Conservation (phyloP, 148 eudicot species). For the Drosera capensis region DNA sequence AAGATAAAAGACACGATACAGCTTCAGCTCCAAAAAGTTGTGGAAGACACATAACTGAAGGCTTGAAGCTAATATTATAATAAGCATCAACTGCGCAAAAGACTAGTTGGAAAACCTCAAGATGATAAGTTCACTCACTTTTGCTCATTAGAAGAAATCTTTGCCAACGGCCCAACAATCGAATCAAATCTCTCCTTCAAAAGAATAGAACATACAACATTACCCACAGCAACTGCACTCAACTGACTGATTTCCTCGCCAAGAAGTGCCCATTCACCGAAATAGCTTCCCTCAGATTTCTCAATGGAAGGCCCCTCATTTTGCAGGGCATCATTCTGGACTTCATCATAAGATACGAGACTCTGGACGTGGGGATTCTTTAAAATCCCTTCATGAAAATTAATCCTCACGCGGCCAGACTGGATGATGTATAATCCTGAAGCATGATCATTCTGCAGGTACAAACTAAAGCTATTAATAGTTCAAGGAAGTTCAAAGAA, state of each 20-base stretch:
- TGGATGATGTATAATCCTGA: conserved; percentile 65
- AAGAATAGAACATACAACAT: conserved; percentile 65
- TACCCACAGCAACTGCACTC: conserved; percentile 58
- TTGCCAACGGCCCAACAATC: conserved; percentile 69
- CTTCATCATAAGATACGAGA: conserved; percentile 35
- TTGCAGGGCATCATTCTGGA: conserved; percentile 18
- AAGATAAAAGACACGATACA: neutral
- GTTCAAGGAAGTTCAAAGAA: conserved; percentile 2
- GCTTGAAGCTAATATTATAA: too few species aligned
- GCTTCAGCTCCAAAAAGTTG: neutral
- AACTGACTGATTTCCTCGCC: conserved; percentile 50
- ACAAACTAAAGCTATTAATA: neutral
- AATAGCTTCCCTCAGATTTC: conserved; percentile 81
- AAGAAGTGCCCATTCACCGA: conserved; percentile 88
- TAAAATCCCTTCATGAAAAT: conserved; percentile 39
- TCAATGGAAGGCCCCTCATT: conserved; percentile 30
- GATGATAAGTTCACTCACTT: conserved; percentile 34
- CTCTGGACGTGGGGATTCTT: conserved; percentile 38
- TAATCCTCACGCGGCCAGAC: conserved; percentile 62
- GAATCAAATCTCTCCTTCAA: conserved; percentile 80
- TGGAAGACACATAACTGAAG: too few species aligned
- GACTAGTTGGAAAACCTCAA: neutral
- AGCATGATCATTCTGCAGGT: conserved; percentile 41
- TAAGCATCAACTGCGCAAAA: too few species aligned
- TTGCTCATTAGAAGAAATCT: conserved; percentile 40